Conservation (phyloP, 1,284 basidiomycete genomes). For the Apiotrichum montevideense region DNA sequence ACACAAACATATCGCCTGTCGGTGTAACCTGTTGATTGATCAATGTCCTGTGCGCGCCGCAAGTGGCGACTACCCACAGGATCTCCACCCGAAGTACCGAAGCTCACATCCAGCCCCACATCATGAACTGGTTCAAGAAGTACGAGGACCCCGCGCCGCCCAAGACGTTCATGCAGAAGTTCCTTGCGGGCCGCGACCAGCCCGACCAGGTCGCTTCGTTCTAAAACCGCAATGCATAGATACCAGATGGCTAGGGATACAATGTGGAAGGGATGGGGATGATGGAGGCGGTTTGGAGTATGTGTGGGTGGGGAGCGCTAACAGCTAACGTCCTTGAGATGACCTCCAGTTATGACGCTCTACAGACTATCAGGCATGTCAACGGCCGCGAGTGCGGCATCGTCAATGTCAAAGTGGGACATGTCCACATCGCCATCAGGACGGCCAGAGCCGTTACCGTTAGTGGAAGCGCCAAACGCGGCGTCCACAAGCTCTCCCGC, state of each 20-base stretch:
- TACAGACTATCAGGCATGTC: slow-evolving; percentile 25
- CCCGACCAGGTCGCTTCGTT: slow-evolving; percentile 40
- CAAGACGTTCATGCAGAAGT: slow-evolving; percentile 47
- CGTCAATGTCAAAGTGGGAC: slow-evolving; percentile 32
- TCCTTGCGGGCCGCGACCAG: slow-evolving; percentile 46
- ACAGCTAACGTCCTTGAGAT: too few relatives aligned
- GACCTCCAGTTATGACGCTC: not conserved
- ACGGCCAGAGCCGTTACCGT: slow-evolving; percentile 2
- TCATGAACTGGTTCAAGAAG: slow-evolving; percentile 48
- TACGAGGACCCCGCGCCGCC: slow-evolving; percentile 43
- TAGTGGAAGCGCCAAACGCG: slow-evolving; percentile 14
- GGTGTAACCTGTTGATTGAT: too few relatives aligned
- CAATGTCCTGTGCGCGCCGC: too few relatives aligned
- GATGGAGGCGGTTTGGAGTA: too few relatives aligned
- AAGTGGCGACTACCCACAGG: too few relatives aligned
- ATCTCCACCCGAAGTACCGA: too few relatives aligned
- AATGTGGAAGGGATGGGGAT: not conserved
- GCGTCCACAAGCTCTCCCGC: slow-evolving; percentile 22
- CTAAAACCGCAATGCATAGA: slow-evolving; percentile 19
- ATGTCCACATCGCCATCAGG: slow-evolving; percentile 21
- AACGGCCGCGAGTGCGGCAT: slow-evolving; percentile 32
- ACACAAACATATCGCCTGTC: too few relatives aligned
- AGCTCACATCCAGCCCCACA: slow-evolving; percentile 33
- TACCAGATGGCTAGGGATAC: slow-evolving; percentile 4
- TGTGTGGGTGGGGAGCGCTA: too few relatives aligned